Conservation (phyloP, 768 basidiomycete genomes). For the Kwoniella botswanensis region DNA sequence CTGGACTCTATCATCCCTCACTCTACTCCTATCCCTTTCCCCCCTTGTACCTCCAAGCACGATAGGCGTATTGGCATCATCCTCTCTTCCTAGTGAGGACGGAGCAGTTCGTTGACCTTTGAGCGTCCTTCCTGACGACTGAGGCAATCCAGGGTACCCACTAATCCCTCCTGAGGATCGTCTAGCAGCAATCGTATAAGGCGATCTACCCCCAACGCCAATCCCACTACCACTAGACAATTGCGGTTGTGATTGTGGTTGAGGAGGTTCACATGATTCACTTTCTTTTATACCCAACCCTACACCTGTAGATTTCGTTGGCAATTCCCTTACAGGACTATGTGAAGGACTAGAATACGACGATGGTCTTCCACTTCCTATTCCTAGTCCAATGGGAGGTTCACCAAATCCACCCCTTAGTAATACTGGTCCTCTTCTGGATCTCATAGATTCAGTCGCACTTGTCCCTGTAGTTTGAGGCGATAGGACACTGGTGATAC, state of each 20-base stretch:
- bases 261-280: conserved; percentile 1
- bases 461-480: conserved; percentile 35
- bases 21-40: not conserved
- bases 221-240: not conserved
- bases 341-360: conserved; percentile 24
- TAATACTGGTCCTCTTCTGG: conserved; percentile 47
- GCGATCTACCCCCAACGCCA: not conserved
- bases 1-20: not conserved
- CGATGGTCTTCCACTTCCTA: not conserved
- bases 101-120: conserved; percentile 22
- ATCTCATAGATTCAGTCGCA: conserved; percentile 18
- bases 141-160: conserved; percentile 16
- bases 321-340: conserved; percentile 17
- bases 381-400: not conserved
- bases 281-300: conserved; percentile 16
- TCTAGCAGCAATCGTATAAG: not conserved
- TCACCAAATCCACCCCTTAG: conserved; percentile 51
- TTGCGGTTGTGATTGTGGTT: not conserved
- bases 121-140: not conserved
- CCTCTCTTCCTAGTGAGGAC: conserved; percentile 16
- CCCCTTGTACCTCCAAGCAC: not conserved
- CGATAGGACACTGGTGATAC: conserved; percentile 25
- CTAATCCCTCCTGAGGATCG: not conserved
- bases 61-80: not conserved
- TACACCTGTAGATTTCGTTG: conserved; percentile 3